These are phyloP conservation scores for Sonneratia caseolaris DNA, from an alignment of 345 rosid species.

Conservation along the genomic window DNA sequence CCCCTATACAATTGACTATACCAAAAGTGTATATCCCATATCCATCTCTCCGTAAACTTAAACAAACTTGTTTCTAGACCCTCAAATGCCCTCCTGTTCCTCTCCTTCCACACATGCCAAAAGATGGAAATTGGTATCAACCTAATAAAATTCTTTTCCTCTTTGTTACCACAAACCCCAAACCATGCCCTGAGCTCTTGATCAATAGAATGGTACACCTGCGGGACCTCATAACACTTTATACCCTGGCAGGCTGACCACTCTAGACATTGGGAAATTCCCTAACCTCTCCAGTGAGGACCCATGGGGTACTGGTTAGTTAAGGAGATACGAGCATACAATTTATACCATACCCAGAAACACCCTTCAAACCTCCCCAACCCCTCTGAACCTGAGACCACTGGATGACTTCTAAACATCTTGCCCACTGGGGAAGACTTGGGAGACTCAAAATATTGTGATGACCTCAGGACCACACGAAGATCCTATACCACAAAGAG, in stretches of 20 bases:
- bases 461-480: not conserved
- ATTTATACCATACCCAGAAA: not conserved
- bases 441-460: not conserved
- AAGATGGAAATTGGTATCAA: too few species aligned
- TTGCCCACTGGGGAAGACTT: not conserved
- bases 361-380: not conserved
- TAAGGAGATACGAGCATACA: not conserved
- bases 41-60: too few species aligned
- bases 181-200: too few species aligned
- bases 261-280: not conserved
- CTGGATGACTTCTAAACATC: not conserved
- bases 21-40: too few species aligned
- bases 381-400: not conserved
- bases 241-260: not conserved
- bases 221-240: not conserved
- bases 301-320: not conserved
- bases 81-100: too few species aligned
- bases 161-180: too few species aligned
- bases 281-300: not conserved
- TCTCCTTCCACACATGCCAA: too few species aligned
- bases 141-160: too few species aligned
- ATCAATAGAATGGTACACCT: too few species aligned
- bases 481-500: not conserved
- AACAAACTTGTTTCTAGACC: too few species aligned
- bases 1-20: too few species aligned